Percentiles rank a stretch among this genome's conserved stretches.
phyloP scores from a whole-genome alignment of 495 filamentous ascomycete genomes.

The Aspergillus carlsbadensis region DNA sequence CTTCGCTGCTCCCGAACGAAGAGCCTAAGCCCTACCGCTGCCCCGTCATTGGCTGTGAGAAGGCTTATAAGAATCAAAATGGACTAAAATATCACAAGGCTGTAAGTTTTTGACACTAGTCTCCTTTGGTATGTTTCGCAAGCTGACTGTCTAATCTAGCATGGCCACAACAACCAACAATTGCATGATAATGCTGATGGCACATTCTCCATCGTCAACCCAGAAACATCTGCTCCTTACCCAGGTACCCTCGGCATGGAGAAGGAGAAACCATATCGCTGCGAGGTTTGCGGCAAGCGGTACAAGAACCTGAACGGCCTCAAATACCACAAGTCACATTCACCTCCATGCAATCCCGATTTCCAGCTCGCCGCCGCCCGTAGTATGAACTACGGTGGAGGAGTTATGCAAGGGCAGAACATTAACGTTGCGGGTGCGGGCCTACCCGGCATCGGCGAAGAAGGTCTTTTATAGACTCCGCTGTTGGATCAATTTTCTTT shows the following conservation, averaged over 20 bases:
- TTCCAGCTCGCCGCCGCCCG: conserved; percentile 44
- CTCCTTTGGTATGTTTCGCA: neutral
- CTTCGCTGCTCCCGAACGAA: conserved; percentile 51
- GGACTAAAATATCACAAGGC: conserved; percentile 84
- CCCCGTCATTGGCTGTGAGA: conserved; percentile 97
- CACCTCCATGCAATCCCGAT: conserved; percentile 65
- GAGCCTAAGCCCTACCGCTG: conserved; percentile 97
- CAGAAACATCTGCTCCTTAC: conserved; percentile 88
- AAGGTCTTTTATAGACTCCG: conserved; percentile 41
- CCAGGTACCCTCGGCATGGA: conserved; percentile 98
- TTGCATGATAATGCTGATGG: conserved; percentile 94
- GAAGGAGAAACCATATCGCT: conserved; percentile 98
- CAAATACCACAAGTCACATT: conserved; percentile 89
- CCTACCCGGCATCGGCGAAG: conserved; percentile 52
- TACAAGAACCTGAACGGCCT: conserved; percentile 99
- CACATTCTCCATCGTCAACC: conserved; percentile 97
- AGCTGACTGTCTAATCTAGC: conserved; percentile 44
- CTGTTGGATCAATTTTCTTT: conserved; percentile 9
- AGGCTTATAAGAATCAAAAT: conserved; percentile 99
- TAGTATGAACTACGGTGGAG: conserved; percentile 42
- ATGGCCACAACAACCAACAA: conserved; percentile 95
- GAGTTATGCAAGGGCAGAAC: conserved; percentile 52
- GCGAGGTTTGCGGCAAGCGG: conserved; percentile 93
- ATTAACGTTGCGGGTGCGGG: conserved; percentile 52
- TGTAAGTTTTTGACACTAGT: conserved; percentile 45